A percentile compares a stretch with the other conserved stretches of the same genome.
Evolutionary conservation across 306 rosid genomes (phyloP).

Genomic region (Ochetophila trinervis): DNA sequence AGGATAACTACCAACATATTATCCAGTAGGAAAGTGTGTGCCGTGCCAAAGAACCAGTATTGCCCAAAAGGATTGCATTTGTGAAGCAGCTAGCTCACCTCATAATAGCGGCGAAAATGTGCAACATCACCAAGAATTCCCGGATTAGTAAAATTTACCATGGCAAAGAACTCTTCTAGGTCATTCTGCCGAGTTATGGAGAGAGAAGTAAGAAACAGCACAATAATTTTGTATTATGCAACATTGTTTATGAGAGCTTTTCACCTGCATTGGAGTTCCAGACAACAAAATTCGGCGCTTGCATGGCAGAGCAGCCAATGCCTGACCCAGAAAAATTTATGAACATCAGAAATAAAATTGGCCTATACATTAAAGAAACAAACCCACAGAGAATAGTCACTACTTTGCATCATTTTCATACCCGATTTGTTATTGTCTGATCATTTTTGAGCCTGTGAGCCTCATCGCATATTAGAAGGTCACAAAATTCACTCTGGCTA

Average conservation of each 20-base stretch:
- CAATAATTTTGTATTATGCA: slow-evolving; percentile 11
- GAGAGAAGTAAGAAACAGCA: slow-evolving; percentile 6
- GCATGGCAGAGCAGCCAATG: slow-evolving; percentile 87
- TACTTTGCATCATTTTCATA: slow-evolving; percentile 44
- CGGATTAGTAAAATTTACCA: slow-evolving; percentile 94
- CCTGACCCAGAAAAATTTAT: slow-evolving; percentile 47
- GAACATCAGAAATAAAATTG: slow-evolving; percentile 18
- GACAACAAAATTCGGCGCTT: slow-evolving; percentile 77
- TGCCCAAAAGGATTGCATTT: neutral
- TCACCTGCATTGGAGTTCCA: slow-evolving; percentile 99
- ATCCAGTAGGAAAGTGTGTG: neutral
- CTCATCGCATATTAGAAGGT: slow-evolving; percentile 93
- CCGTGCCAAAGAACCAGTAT: no score
- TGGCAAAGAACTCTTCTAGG: slow-evolving; percentile 87
- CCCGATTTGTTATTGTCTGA: slow-evolving; percentile 93
- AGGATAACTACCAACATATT: neutral
- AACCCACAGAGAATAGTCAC: neutral
- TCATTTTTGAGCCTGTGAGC: slow-evolving; percentile 97
- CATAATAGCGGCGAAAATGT: slow-evolving; percentile 80
- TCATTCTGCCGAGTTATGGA: slow-evolving; percentile 64
- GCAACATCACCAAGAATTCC: slow-evolving; percentile 72
- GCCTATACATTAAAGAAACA: slow-evolving; percentile 10
- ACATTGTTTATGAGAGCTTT: slow-evolving; percentile 11
- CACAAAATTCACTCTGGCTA: slow-evolving; percentile 68
- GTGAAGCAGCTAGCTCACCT: slow-evolving; percentile 49